phyloP scores from a whole-genome alignment of 441 rosid species.

The Syzygium syzygioides region DNA sequence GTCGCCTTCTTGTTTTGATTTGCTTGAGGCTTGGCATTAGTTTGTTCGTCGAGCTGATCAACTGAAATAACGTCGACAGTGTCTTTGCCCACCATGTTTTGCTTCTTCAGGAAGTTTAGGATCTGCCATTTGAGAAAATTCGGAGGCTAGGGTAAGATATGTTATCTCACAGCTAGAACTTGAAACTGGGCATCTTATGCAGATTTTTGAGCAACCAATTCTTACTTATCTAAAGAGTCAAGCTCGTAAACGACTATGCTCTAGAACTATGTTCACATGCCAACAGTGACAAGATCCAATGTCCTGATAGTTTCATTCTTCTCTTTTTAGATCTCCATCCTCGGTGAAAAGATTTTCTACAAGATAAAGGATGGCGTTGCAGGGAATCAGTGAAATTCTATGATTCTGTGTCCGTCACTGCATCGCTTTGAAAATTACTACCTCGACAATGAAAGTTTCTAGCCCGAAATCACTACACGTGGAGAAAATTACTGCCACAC shows the following conservation, averaged over 20 bases:
- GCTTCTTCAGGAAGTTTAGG: neutral
- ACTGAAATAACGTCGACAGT: neutral
- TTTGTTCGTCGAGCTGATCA: neutral
- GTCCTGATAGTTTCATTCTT: neutral
- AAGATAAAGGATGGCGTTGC: neutral
- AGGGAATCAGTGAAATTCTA: neutral
- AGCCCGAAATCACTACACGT: neutral
- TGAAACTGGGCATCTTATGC: neutral
- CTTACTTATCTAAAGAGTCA: neutral
- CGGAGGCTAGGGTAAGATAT: neutral
- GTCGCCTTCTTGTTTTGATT: fast-evolving
- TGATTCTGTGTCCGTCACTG: neutral
- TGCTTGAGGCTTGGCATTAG: neutral
- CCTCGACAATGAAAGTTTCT: neutral
- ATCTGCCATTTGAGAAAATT: neutral
- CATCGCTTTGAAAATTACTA: neutral
- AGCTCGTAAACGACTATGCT: neutral
- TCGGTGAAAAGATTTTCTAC: neutral
- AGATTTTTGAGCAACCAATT: neutral
- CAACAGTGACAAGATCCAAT: neutral
- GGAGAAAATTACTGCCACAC: neutral
- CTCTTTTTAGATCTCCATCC: neutral
- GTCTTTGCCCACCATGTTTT: neutral
- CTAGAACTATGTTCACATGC: neutral
- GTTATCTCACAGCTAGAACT: neutral